These are phyloP conservation scores for Suillus americanus DNA, from an alignment of 768 basidiomycete genomes.

Conservation along the genomic window DNA sequence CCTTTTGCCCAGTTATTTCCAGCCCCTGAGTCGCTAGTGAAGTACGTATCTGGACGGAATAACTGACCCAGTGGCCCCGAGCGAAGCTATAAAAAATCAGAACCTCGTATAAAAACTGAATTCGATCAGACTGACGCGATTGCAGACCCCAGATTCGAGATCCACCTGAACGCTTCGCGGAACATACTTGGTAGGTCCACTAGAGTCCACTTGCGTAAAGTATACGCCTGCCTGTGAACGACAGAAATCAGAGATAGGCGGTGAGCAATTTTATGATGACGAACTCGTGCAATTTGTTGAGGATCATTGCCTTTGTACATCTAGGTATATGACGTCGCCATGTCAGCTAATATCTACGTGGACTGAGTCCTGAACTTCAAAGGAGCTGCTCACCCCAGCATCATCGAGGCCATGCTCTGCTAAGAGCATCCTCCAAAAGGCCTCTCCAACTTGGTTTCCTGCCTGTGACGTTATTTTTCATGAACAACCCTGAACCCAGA, in stretches of 20 bases:
- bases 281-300: slow-evolving; percentile 70
- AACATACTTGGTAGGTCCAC: slow-evolving; percentile 68
- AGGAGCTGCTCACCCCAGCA: slow-evolving; percentile 50
- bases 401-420: slow-evolving; percentile 82
- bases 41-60: slow-evolving; percentile 86
- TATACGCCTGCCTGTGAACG: slow-evolving; percentile 69
- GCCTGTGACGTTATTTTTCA: slow-evolving; percentile 41
- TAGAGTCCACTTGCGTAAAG: slow-evolving; percentile 67
- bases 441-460: slow-evolving; percentile 78
- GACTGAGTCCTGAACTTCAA: slow-evolving; percentile 5
- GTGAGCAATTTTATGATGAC: slow-evolving; percentile 18
- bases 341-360: slow-evolving; percentile 16
- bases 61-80: slow-evolving; percentile 69
- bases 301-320: slow-evolving; percentile 72
- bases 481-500: neutral
- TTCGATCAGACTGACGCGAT: slow-evolving; percentile 51
- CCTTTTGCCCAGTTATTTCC: slow-evolving; percentile 98
- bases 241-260: slow-evolving; percentile 1
- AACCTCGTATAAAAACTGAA: neutral
- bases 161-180: slow-evolving; percentile 91
- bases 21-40: slow-evolving; percentile 62
- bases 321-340: slow-evolving; percentile 32
- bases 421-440: slow-evolving; percentile 88
- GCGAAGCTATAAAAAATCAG: slow-evolving; percentile 48
- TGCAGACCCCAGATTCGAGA: slow-evolving; percentile 84